Evolutionary conservation across 2,329 filamentous ascomycete species (phyloP).

Genomic region (Epichloe hybrida): DNA sequence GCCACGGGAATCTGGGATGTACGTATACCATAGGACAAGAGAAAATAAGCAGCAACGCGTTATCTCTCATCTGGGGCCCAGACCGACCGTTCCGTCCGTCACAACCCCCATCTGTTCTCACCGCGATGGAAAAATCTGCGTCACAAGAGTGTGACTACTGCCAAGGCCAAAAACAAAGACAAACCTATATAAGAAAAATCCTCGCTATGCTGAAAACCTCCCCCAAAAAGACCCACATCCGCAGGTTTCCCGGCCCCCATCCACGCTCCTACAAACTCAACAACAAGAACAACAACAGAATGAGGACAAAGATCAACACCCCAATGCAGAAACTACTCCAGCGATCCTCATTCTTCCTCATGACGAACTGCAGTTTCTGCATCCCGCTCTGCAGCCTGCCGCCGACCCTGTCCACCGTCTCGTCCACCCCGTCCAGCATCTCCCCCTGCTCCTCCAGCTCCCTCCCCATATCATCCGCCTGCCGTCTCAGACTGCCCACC

Average conservation of each 20-base stretch:
- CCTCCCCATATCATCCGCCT: conserved; percentile 90
- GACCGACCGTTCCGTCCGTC: too few species aligned
- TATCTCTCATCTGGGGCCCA: too few species aligned
- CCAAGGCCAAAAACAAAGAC: background rate
- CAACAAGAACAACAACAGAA: conserved; percentile 72
- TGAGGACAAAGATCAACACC: conserved; percentile 74
- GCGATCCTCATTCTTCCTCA: conserved; percentile 79
- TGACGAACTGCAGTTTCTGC: conserved; percentile 72
- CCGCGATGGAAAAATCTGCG: background rate
- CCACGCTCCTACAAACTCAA: conserved; percentile 34
- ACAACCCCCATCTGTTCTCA: background rate
- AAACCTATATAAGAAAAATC: background rate
- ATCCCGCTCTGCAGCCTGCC: conserved; percentile 76
- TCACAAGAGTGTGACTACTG: background rate
- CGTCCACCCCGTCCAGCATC: conserved; percentile 77
- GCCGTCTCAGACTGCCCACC: conserved; percentile 76
- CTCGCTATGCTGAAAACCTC: background rate
- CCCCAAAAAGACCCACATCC: too few species aligned
- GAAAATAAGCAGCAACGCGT: too few species aligned
- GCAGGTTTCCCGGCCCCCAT: background rate
- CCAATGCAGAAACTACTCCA: conserved; percentile 84
- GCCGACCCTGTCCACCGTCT: conserved; percentile 72
- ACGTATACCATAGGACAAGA: too few species aligned
- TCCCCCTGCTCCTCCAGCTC: conserved; percentile 89
- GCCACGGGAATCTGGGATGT: too few species aligned